These are phyloP conservation scores for Saraca asoca DNA, from an alignment of 331 rosid species.

Conservation along the genomic window DNA sequence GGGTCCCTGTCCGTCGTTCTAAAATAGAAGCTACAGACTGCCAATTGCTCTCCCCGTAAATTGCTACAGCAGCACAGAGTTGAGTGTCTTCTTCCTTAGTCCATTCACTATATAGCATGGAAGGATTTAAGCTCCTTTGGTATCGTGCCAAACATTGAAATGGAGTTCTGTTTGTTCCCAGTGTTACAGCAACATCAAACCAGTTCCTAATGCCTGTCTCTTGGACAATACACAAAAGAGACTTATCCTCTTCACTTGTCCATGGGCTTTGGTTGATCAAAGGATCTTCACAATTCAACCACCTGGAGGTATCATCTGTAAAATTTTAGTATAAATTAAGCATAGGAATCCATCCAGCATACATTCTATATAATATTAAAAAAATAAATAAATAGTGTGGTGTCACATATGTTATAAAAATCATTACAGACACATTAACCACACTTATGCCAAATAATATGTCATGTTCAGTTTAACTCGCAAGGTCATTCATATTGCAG, in stretches of 20 bases:
- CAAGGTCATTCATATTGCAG: constrained; percentile 57
- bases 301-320: constrained; percentile 52
- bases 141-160: constrained; percentile 90
- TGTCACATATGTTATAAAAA: constrained; percentile 69
- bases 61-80: constrained; percentile 70
- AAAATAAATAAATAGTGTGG: constrained; percentile 20
- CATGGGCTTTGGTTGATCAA: constrained; percentile 69
- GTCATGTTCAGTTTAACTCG: constrained; percentile 69
- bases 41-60: constrained; percentile 71
- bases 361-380: constrained; percentile 3
- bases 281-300: constrained; percentile 95
- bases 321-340: constrained; percentile 27
- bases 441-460: constrained; percentile 48
- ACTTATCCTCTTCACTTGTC: constrained; percentile 73
- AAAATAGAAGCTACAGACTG: constrained; percentile 80
- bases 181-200: constrained; percentile 62
- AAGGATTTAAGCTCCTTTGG: constrained; percentile 89
- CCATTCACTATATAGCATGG: constrained; percentile 83
- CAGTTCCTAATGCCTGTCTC: constrained; percentile 69
- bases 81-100: constrained; percentile 84
- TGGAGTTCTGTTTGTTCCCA: constrained; percentile 85
- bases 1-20: constrained; percentile 85
- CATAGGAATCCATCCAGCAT: constrained; percentile 23
- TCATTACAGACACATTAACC: constrained; percentile 66
- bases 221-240: constrained; percentile 63